Evolutionary conservation across 1,139 yeast genomes (phyloP).

Genomic region (Geotrichum reessii): DNA sequence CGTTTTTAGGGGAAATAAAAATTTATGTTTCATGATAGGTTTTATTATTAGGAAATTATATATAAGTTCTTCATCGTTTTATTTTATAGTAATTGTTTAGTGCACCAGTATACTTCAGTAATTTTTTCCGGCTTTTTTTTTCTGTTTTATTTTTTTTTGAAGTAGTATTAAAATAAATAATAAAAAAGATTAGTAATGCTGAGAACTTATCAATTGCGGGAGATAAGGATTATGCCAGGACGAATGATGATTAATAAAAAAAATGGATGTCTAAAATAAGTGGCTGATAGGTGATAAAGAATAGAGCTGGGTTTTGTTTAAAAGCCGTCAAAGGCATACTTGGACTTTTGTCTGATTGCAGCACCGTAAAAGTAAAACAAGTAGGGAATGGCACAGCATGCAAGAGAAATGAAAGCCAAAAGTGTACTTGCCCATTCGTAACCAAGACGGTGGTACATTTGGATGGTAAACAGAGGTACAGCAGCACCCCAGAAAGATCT

Average conservation of each 20-base stretch:
- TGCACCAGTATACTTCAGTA: neutral
- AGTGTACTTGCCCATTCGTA: conserved; percentile 75
- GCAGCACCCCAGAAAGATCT: conserved; percentile 40
- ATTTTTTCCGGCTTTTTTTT: neutral
- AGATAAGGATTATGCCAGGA: too few species aligned
- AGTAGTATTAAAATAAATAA: neutral
- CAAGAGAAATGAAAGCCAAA: conserved; percentile 58
- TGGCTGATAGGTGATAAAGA: neutral
- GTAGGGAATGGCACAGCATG: conserved; percentile 63
- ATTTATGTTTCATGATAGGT: neutral
- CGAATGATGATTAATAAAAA: neutral
- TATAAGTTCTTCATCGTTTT: neutral
- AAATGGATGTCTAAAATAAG: neutral
- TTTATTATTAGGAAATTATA: neutral
- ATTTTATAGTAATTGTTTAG: neutral
- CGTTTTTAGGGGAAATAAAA: too few species aligned
- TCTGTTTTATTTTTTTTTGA: neutral
- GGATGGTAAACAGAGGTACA: conserved; percentile 38
- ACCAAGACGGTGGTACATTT: conserved; percentile 64
- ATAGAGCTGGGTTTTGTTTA: neutral
- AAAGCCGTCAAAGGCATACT: conserved; percentile 43
- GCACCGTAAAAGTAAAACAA: conserved; percentile 62
- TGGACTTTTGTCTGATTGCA: conserved; percentile 53
- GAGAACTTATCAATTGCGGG: too few species aligned
- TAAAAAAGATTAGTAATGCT: neutral